These are phyloP conservation scores for Myxozyma lipomycoides DNA, from an alignment of 805 yeast genomes.

Conservation along the genomic window DNA sequence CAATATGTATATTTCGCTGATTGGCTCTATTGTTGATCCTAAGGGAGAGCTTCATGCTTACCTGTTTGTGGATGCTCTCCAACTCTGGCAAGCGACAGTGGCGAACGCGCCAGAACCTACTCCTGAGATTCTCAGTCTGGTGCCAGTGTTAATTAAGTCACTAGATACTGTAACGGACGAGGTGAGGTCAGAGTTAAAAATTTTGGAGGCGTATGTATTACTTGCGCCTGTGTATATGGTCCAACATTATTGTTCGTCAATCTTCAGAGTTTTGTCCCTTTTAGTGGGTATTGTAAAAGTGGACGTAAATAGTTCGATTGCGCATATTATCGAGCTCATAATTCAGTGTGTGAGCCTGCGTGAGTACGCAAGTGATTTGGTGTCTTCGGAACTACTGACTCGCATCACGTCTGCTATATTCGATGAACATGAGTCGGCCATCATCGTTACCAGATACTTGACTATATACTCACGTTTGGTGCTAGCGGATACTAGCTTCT, in stretches of 20 bases:
- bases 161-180: constrained; percentile 58
- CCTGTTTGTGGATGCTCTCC: constrained; percentile 80
- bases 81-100: constrained; percentile 67
- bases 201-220: constrained; percentile 37
- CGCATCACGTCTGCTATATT: constrained; percentile 34
- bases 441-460: constrained; percentile 33
- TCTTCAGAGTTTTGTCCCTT: constrained; percentile 19
- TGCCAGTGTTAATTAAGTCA: constrained; percentile 54
- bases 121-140: constrained; percentile 43
- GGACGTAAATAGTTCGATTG: constrained; percentile 22
- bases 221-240: constrained; percentile 33
- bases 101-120: constrained; percentile 49
- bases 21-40: constrained; percentile 59
- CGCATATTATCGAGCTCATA: constrained; percentile 26
- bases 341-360: constrained; percentile 21
- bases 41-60: constrained; percentile 52
- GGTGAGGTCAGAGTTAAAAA: constrained; percentile 34
- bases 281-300: constrained; percentile 20
- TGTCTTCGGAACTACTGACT: constrained; percentile 34
- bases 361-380: constrained; percentile 27
- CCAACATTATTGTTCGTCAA: constrained; percentile 30
- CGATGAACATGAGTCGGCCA: constrained; percentile 36
- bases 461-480: constrained; percentile 31
- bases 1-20: constrained; percentile 52
- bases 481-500: constrained; percentile 24